These are phyloP conservation scores for Tephrocybe sp. DNA, from an alignment of 768 basidiomycete genomes.

Conservation along the genomic window DNA sequence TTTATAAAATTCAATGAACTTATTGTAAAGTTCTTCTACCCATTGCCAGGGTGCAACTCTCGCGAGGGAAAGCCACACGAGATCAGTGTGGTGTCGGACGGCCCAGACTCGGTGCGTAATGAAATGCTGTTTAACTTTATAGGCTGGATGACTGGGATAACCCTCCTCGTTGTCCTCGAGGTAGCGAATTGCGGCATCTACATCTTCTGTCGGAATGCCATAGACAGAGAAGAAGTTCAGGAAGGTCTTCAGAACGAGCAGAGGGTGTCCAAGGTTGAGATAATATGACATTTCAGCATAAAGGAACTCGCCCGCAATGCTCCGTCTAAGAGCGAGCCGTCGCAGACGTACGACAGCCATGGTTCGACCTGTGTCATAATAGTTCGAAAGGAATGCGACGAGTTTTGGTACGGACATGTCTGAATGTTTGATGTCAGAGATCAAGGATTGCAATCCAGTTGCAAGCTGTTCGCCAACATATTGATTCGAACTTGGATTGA, in stretches of 20 bases:
- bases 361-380: slow-evolving; percentile 32
- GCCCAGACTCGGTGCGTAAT: slow-evolving; percentile 34
- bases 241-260: slow-evolving; percentile 45
- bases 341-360: slow-evolving; percentile 34
- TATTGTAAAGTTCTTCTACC: slow-evolving; percentile 42
- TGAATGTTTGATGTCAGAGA: neutral
- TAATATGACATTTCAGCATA: slow-evolving; percentile 48
- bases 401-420: slow-evolving; percentile 26
- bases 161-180: neutral
- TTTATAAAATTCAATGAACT: slow-evolving; percentile 22
- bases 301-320: slow-evolving; percentile 27
- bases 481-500: neutral
- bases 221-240: slow-evolving; percentile 48
- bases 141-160: slow-evolving; percentile 4
- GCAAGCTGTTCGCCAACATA: slow-evolving; percentile 13
- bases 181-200: slow-evolving; percentile 22
- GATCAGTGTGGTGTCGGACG: slow-evolving; percentile 27
- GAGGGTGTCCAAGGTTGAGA: slow-evolving; percentile 21
- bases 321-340: slow-evolving; percentile 24
- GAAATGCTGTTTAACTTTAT: slow-evolving; percentile 4
- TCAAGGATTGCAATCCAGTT: neutral
- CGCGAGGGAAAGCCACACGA: slow-evolving; percentile 42
- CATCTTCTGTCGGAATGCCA: slow-evolving; percentile 48
- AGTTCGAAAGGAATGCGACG: slow-evolving; percentile 34
- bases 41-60: slow-evolving; percentile 20